Evolutionary conservation across 2,329 filamentous ascomycete genomes (phyloP).

Genomic region (Cryphonectria japonica): DNA sequence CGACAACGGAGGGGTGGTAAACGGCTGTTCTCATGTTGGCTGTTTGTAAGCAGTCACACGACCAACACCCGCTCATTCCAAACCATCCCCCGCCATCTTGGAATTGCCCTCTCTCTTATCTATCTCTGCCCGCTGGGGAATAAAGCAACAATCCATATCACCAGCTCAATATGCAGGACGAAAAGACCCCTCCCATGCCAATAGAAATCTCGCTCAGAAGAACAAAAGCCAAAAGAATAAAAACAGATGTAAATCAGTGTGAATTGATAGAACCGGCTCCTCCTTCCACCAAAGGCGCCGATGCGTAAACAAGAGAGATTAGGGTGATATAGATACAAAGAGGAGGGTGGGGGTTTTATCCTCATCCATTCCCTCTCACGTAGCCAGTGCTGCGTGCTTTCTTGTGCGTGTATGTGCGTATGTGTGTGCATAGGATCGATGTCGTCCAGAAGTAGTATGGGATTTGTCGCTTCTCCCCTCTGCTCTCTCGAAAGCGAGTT

Average conservation of each 20-base stretch:
- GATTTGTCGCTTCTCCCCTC: background rate
- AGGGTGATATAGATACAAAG: background rate
- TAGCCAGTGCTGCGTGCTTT: background rate
- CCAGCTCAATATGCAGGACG: background rate
- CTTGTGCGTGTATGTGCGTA: background rate
- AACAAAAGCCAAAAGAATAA: background rate
- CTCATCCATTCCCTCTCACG: background rate
- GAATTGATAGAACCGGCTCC: conserved; percentile 5
- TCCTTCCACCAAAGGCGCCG: conserved; percentile 4
- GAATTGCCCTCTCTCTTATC: background rate
- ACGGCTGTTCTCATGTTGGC: background rate
- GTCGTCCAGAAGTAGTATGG: background rate
- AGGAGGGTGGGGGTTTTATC: background rate
- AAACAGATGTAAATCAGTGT: background rate
- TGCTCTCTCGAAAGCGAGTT: background rate
- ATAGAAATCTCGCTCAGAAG: background rate
- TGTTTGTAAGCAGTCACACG: background rate
- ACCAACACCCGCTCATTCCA: background rate
- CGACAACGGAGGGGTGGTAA: background rate
- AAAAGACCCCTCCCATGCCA: background rate
- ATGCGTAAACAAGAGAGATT: conserved; percentile 2
- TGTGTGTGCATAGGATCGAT: background rate
- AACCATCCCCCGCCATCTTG: background rate
- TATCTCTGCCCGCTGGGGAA: background rate
- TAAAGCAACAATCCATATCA: background rate